phyloP scores from a whole-genome alignment of 1,284 basidiomycete genomes.

The Moesziomyces parantarcticus region DNA sequence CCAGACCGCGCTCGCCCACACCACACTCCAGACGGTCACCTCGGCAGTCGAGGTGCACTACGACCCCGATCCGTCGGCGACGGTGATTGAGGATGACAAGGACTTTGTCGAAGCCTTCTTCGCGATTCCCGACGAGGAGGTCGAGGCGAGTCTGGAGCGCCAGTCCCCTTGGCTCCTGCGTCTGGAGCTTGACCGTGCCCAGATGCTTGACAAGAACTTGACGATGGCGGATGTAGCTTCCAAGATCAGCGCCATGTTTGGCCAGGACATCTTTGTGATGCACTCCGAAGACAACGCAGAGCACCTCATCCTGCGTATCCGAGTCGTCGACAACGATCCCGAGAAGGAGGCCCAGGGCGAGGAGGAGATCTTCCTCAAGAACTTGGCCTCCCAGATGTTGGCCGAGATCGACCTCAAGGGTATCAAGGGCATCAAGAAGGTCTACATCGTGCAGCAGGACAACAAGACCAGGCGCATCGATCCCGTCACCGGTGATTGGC shows the following conservation, averaged over 20 bases:
- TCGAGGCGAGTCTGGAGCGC: slow-evolving; percentile 87
- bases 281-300: slow-evolving; percentile 99
- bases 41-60: slow-evolving; percentile 98
- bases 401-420: slow-evolving; percentile 92
- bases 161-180: slow-evolving; percentile 98
- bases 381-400: slow-evolving; percentile 94
- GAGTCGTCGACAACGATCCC: slow-evolving; percentile 82
- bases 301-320: slow-evolving; percentile 95
- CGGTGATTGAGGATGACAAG: slow-evolving; percentile 94
- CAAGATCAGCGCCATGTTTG: slow-evolving; percentile 92
- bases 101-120: slow-evolving; percentile 99
- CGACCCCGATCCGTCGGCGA: slow-evolving; percentile 90
- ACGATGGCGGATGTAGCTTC: slow-evolving; percentile 96
- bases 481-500: slow-evolving; percentile 62
- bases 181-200: slow-evolving; percentile 93
- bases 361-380: slow-evolving; percentile 96
- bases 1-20: slow-evolving; percentile 91
- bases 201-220: slow-evolving; percentile 97
- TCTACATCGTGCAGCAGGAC: slow-evolving; percentile 91
- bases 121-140: slow-evolving; percentile 96
- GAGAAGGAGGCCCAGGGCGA: slow-evolving; percentile 94
- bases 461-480: slow-evolving; percentile 72
- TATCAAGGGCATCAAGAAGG: slow-evolving; percentile 88
- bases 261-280: slow-evolving; percentile 95
- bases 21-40: slow-evolving; percentile 92